phyloP scores from a whole-genome alignment of 176 grass and related monocot genomes.

The Elymus sibiricus region DNA sequence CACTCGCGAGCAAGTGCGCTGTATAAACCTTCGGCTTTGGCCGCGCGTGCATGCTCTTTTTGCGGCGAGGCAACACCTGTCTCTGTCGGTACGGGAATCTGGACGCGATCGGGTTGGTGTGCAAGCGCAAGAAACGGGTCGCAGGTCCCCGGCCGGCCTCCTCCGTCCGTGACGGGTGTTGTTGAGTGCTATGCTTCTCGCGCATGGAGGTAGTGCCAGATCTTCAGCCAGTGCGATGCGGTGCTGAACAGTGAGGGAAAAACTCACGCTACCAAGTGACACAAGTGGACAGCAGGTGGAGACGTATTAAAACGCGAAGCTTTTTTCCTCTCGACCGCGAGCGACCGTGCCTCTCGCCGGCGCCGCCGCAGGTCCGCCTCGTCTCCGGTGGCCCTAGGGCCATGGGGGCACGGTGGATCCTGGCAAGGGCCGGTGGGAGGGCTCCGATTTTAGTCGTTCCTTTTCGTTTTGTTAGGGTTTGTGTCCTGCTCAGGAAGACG shows the following conservation, averaged over 20 bases:
- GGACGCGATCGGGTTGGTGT: neutral
- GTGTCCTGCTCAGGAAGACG: too few species aligned
- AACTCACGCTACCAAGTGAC: too few species aligned
- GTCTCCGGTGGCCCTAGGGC: too few species aligned
- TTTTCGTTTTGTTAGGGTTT: too few species aligned
- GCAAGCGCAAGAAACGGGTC: neutral
- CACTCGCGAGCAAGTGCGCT: neutral
- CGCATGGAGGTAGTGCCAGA: neutral
- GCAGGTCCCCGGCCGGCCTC: constrained; percentile 7
- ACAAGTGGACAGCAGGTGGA: too few species aligned
- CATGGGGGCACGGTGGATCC: too few species aligned
- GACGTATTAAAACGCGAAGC: too few species aligned
- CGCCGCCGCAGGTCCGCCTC: too few species aligned
- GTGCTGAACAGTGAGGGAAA: neutral
- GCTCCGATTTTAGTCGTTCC: too few species aligned
- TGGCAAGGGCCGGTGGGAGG: too few species aligned
- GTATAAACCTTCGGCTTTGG: neutral
- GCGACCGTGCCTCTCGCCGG: too few species aligned
- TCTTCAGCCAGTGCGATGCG: neutral
- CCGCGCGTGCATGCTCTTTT: neutral
- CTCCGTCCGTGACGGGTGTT: neutral
- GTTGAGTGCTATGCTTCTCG: neutral
- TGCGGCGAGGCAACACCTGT: constrained; percentile 26
- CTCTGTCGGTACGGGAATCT: constrained; percentile 44
- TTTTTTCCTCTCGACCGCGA: too few species aligned